Evolutionary conservation across 2,329 filamentous ascomycete genomes (phyloP).

Genomic region (Pyrenophora teres): DNA sequence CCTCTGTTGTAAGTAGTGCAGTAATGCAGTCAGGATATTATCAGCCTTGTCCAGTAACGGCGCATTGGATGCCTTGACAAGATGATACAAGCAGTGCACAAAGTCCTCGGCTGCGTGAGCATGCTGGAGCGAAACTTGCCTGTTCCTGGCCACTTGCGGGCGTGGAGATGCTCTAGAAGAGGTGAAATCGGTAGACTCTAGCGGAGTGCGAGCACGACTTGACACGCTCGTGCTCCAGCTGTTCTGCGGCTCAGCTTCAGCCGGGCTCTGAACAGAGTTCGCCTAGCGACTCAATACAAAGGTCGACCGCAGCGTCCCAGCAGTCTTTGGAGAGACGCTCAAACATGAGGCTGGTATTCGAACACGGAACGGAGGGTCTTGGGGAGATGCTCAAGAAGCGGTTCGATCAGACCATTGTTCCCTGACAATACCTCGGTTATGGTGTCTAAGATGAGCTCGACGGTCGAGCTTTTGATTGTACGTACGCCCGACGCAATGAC

Average conservation of each 20-base stretch:
- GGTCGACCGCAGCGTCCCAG: constrained; percentile 72
- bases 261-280: constrained; percentile 27
- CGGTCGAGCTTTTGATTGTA: constrained; percentile 74
- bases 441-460: constrained; percentile 79
- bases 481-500: constrained; percentile 71
- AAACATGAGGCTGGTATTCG: constrained; percentile 71
- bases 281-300: constrained; percentile 69
- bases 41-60: constrained; percentile 64
- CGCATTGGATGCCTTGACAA: constrained; percentile 70
- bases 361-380: constrained; percentile 75
- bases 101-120: constrained; percentile 41
- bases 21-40: constrained; percentile 60
- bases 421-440: constrained; percentile 74
- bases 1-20: constrained; percentile 66
- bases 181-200: constrained; percentile 33
- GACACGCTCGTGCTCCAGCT: constrained; percentile 40
- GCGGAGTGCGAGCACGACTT: constrained; percentile 39
- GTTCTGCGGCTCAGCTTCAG: constrained; percentile 28
- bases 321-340: constrained; percentile 73
- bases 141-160: constrained; percentile 22
- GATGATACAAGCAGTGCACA: constrained; percentile 67
- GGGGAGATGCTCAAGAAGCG: constrained; percentile 76
- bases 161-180: constrained; percentile 33
- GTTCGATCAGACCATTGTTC: constrained; percentile 67
- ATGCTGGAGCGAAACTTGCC: constrained; percentile 27